phyloP scores from a whole-genome alignment of 192 early-diverging fungal species.

The Helicostylum pulchrum region DNA sequence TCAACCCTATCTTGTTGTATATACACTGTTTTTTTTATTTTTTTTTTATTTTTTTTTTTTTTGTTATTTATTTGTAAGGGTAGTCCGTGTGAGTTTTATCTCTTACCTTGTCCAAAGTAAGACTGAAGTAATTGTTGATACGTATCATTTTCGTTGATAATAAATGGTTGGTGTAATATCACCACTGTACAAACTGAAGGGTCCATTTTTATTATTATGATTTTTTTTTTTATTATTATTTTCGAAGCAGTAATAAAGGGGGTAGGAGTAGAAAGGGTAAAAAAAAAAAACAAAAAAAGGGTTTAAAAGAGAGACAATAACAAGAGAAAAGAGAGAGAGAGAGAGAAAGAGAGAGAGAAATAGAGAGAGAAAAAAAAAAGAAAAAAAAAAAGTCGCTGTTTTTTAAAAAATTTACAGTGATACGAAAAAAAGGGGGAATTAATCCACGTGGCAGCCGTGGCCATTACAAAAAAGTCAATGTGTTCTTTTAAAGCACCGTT shows the following conservation, averaged over 20 bases:
- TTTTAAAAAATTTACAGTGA: not conserved
- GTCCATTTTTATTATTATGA: conserved; percentile 5
- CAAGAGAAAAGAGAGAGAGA: not conserved
- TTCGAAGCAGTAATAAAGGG: not conserved
- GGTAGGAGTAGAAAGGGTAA: too few species aligned
- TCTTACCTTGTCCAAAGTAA: conserved; percentile 18
- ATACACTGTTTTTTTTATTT: conserved; percentile 10
- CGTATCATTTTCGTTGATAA: conserved; percentile 7
- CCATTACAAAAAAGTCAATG: too few species aligned
- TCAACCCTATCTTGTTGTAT: conserved; percentile 11
- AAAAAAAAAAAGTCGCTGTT: conserved; percentile 13
- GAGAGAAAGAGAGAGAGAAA: conserved; percentile 8
- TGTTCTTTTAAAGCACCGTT: too few species aligned
- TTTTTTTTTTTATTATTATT: conserved; percentile 2
- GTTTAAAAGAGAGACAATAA: not conserved
- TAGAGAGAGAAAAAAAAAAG: conserved; percentile 3
- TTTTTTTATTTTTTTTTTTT: not conserved
- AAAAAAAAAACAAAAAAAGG: not conserved
- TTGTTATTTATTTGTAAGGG: not conserved
- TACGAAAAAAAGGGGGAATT: conserved; percentile 3
- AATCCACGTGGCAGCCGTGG: conserved; percentile 7
- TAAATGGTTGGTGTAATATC: conserved; percentile 1
- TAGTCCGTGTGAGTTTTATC: too few species aligned
- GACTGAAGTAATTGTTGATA: conserved; percentile 6
- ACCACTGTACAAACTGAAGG: conserved; percentile 16